A percentile compares a stretch with the other conserved stretches of the same genome.
phyloP scores from a whole-genome alignment of 371 early-diverging fungal species.

The Mortierella polycephala region DNA sequence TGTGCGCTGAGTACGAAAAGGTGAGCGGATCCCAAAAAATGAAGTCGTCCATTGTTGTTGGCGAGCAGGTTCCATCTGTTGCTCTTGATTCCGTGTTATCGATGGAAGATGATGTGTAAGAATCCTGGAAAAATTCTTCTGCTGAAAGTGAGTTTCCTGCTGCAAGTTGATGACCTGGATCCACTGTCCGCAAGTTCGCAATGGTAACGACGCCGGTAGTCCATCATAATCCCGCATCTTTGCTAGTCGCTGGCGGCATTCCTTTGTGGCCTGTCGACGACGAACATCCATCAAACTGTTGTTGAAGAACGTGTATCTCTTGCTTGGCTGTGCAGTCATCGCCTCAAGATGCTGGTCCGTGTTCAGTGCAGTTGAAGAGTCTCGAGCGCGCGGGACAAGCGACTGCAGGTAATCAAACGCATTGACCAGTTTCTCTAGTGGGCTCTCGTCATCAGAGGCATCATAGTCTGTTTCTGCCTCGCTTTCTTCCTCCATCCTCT shows the following conservation, averaged over 20 bases:
- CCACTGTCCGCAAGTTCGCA: constrained; percentile 43
- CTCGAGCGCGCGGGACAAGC: neutral
- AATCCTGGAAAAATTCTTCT: constrained; percentile 12
- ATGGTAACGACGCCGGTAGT: constrained; percentile 26
- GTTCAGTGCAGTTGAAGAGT: neutral
- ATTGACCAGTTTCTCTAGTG: constrained; percentile 35
- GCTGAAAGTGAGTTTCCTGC: constrained; percentile 31
- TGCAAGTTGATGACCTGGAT: constrained; percentile 49
- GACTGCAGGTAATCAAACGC: constrained; percentile 31
- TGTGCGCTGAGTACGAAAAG: neutral
- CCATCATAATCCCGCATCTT: constrained; percentile 23
- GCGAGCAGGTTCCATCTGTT: neutral
- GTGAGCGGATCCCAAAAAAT: too few relatives aligned
- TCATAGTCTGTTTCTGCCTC: constrained; percentile 27
- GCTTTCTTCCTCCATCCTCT: neutral
- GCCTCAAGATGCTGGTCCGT: neutral
- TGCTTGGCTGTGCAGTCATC: neutral
- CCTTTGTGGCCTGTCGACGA: constrained; percentile 12
- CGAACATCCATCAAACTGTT: constrained; percentile 23
- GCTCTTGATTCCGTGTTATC: neutral
- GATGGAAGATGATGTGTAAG: constrained; percentile 7
- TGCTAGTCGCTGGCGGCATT: constrained; percentile 20
- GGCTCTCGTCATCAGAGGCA: constrained; percentile 39
- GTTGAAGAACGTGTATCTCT: neutral
- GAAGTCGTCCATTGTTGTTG: neutral